Conservation (phyloP, 306 rosid genomes). For the Casuarina equisetifolia region DNA sequence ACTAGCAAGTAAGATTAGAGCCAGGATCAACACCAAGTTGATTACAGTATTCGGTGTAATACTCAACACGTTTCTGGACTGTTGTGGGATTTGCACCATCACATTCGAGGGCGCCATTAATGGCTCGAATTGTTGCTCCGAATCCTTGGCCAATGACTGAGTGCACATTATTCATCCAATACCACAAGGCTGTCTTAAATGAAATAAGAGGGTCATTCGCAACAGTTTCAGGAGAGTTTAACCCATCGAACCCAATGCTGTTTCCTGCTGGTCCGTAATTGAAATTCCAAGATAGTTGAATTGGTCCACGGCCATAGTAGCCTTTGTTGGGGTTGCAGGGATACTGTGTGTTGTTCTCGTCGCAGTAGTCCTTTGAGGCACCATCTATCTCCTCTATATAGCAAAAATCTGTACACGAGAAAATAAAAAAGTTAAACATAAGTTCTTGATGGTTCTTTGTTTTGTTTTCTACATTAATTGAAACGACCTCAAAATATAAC, state of each 20-base stretch:
- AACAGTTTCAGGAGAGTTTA: slow-evolving; percentile 70
- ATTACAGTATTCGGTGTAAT: slow-evolving; percentile 58
- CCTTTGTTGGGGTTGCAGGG: slow-evolving; percentile 70
- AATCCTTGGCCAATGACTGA: slow-evolving; percentile 65
- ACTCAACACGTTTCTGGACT: slow-evolving; percentile 49
- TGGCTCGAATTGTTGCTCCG: slow-evolving; percentile 86
- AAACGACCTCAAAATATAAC: no score
- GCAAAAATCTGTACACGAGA: slow-evolving; percentile 56
- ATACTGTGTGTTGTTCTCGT: slow-evolving; percentile 53
- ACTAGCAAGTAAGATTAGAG: slow-evolving; percentile 60
- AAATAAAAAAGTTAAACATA: neutral
- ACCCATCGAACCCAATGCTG: slow-evolving; percentile 56
- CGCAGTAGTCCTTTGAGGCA: slow-evolving; percentile 72
- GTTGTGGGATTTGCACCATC: slow-evolving; percentile 55
- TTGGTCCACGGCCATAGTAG: slow-evolving; percentile 83
- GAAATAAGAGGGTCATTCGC: slow-evolving; percentile 56
- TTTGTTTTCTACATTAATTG: no score
- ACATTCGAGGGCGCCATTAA: slow-evolving; percentile 79
- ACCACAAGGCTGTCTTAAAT: slow-evolving; percentile 87
- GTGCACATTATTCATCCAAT: slow-evolving; percentile 64
- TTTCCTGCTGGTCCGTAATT: slow-evolving; percentile 84
- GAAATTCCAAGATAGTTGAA: slow-evolving; percentile 88
- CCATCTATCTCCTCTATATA: slow-evolving; percentile 85
- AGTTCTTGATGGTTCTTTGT: neutral
- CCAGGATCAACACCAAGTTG: slow-evolving; percentile 72